phyloP scores from a whole-genome alignment of 257 asterid species.

The Mentha longifolia region DNA sequence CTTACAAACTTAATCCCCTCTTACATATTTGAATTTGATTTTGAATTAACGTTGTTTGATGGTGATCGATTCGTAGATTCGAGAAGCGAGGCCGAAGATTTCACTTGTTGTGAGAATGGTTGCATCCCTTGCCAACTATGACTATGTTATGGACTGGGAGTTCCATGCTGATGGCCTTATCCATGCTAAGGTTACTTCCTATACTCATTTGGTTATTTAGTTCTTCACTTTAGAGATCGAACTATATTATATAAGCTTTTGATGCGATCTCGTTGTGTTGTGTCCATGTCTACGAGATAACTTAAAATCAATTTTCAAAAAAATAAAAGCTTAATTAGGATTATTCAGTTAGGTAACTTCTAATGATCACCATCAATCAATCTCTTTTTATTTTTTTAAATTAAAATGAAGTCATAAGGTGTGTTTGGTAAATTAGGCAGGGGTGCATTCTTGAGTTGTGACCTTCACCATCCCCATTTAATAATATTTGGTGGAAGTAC shows the following conservation, averaged over 20 bases:
- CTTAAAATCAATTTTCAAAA: too few species aligned
- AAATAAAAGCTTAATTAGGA: too few species aligned
- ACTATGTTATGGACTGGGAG: constrained; percentile 80
- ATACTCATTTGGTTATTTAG: not conserved
- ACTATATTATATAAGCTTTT: too few species aligned
- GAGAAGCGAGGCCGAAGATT: constrained; percentile 75
- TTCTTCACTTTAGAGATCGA: not conserved
- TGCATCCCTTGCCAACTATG: constrained; percentile 76
- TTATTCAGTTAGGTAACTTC: too few species aligned
- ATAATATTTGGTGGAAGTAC: not conserved
- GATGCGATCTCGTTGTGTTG: too few species aligned
- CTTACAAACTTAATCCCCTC: not conserved
- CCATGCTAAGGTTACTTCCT: constrained; percentile 53
- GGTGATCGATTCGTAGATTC: constrained; percentile 32
- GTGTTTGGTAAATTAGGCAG: not conserved
- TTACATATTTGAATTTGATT: too few species aligned
- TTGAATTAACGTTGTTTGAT: not conserved
- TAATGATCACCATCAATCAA: not conserved
- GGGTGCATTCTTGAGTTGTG: not conserved
- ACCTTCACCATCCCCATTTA: not conserved
- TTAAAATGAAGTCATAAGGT: too few species aligned
- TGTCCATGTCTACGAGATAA: too few species aligned
- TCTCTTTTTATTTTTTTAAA: too few species aligned
- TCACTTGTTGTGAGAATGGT: constrained; percentile 64
- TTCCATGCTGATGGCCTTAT: constrained; percentile 83